A percentile compares a stretch with the other conserved stretches of the same genome.
Evolutionary conservation across 2,329 filamentous ascomycete species (phyloP).

Genomic region (Penicillium freii): DNA sequence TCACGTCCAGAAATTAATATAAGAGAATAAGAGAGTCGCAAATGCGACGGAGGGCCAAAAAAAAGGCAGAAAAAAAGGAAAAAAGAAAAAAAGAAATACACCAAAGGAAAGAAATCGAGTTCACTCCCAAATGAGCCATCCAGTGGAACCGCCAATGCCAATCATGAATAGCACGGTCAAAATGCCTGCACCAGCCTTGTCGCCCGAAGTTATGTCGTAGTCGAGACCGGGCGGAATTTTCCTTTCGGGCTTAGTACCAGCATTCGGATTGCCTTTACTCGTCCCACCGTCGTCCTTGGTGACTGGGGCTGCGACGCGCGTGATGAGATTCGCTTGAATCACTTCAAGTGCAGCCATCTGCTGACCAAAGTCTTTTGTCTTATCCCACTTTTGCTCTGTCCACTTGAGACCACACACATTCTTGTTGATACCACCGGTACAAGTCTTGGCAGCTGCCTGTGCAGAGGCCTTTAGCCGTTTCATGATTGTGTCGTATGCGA

Average conservation of each 20-base stretch:
- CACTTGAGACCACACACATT: constrained; percentile 44
- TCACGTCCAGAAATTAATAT: background rate
- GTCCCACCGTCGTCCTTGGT: constrained; percentile 33
- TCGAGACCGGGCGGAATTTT: constrained; percentile 15
- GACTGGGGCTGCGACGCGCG: constrained; percentile 30
- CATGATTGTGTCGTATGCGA: constrained; percentile 51
- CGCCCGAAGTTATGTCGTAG: constrained; percentile 31
- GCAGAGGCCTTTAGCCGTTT: constrained; percentile 56
- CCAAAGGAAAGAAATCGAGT: background rate
- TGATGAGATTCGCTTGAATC: constrained; percentile 36
- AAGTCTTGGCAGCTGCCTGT: constrained; percentile 53
- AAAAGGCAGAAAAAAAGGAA: background rate
- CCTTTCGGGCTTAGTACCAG: constrained; percentile 20
- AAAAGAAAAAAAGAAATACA: background rate
- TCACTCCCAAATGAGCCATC: constrained; percentile 40
- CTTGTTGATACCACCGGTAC: constrained; percentile 47
- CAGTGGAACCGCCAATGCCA: constrained; percentile 34
- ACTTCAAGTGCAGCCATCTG: constrained; percentile 42
- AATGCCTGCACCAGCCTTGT: constrained; percentile 45
- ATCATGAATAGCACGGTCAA: constrained; percentile 41
- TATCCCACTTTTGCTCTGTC: constrained; percentile 39
- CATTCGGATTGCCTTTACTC: constrained; percentile 34
- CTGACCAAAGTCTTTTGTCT: constrained; percentile 39
- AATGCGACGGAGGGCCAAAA: background rate
- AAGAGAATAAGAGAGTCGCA: background rate